Conservation (phyloP, 768 basidiomycete species). For the Boletus insuetus region DNA sequence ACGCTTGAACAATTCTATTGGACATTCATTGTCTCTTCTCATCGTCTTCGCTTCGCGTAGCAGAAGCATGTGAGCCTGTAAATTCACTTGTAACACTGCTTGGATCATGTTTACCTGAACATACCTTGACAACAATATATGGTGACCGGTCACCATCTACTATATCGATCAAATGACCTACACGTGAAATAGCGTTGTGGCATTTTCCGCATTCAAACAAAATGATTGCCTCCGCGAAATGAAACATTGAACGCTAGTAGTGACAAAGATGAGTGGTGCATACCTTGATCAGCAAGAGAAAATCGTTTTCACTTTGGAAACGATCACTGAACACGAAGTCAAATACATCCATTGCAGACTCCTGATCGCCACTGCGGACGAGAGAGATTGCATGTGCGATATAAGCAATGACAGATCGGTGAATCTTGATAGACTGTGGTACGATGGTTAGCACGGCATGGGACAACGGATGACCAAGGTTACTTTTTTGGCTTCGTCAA, state of each 20-base stretch:
- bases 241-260: background rate
- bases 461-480: rapidly evolving
- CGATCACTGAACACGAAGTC: constrained; percentile 3
- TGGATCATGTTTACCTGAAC: too few relatives aligned
- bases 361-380: background rate
- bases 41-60: too few relatives aligned
- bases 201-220: background rate
- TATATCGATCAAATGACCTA: too few relatives aligned
- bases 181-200: too few relatives aligned
- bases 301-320: background rate
- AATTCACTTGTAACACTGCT: constrained; percentile 1
- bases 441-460: background rate
- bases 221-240: background rate
- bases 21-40: too few relatives aligned
- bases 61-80: too few relatives aligned
- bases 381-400: constrained; percentile 2
- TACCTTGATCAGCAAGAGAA: constrained; percentile 12
- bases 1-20: too few relatives aligned
- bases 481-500: constrained; percentile 11
- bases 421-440: constrained; percentile 2
- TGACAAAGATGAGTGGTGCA: background rate
- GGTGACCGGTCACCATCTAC: too few relatives aligned
- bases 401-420: constrained; percentile 6
- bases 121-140: too few relatives aligned
- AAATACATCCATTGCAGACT: background rate